phyloP scores from a whole-genome alignment of 306 rosid species.

The Vicia faba region DNA sequence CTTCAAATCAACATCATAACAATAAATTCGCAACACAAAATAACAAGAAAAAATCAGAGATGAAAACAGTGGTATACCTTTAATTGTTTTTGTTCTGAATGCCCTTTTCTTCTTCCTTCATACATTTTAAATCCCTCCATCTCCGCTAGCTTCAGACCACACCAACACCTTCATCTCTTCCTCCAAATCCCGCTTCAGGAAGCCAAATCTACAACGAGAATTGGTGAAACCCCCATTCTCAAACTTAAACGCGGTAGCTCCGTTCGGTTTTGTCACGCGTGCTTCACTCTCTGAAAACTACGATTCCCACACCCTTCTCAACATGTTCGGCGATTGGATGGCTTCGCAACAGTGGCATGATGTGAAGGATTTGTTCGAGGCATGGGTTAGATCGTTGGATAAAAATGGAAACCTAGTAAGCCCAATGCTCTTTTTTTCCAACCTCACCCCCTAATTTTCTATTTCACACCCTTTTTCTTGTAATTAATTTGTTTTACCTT shows the following conservation, averaged over 20 bases:
- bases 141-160: no score
- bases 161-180: slow-evolving; percentile 53
- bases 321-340: slow-evolving; percentile 61
- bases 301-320: slow-evolving; percentile 53
- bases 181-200: slow-evolving; percentile 89
- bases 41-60: no score
- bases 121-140: no score
- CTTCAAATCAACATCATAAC: no score
- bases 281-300: slow-evolving; percentile 41
- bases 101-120: no score
- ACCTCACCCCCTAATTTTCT: no score
- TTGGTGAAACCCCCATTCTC: slow-evolving; percentile 54
- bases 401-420: slow-evolving; percentile 68
- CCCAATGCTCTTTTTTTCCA: no score
- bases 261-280: slow-evolving; percentile 43
- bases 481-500: no score
- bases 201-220: slow-evolving; percentile 83
- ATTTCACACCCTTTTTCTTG: no score
- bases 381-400: slow-evolving; percentile 74
- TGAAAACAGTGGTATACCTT: no score
- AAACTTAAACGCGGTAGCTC: slow-evolving; percentile 42
- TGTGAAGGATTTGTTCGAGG: slow-evolving; percentile 66
- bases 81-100: no score
- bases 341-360: slow-evolving; percentile 81
- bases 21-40: no score